Base-by-base conservation (phyloP, 441 rosid genomes). In the Pelargonium australe region DNA sequence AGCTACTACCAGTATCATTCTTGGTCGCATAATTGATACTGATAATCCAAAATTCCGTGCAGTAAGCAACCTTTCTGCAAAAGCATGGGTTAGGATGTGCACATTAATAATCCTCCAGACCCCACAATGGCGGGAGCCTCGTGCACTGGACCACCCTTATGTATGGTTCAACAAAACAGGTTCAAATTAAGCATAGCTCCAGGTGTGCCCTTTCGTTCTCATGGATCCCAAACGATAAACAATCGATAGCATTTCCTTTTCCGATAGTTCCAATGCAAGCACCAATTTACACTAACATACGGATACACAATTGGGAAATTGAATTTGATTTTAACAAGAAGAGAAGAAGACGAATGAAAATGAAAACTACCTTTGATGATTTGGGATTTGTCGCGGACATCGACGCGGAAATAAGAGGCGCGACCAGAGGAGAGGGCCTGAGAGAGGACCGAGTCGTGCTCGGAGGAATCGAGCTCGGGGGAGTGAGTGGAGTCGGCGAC, bases 401-500 rank as follows among this genome's bases (percentile, higher is more conserved):
- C 89, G 73, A 91, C 72, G 68, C 53, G 78, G 81, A 75, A 82
- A 57, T 82, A 91, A 40, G 92, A 88, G 51, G 91, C 92, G 57
- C 71, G 86, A 12, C 89, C 87, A 19, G 93, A 76, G 60, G 91
- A 84, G 73, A 93, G 65, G 60, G 91, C 90, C 53, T 78, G 78
- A 23, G 75, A 69, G 70, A 89, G 92, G 76, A 72, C 20, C 47
- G 87, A 83, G 64, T 92, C 93, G 37, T 71, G 66, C 64, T 80
- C 85, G 73, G 80, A 69, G 73, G 78, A 67, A 72, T 82, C 85
- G 63, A 87, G 88, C 34, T 70, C 75, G 13, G 83, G 79, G 17
- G 86, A 73, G 17, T 49, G 82, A 77, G 80, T 23, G 57, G 91
- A 81, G 80, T 90, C 97, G 67, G 88, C 90, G 80, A 93, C 86